Percentiles rank a stretch among this genome's conserved stretches.
phyloP scores from a whole-genome alignment of 2,329 filamentous ascomycete species.

The Didymella glomerata region DNA sequence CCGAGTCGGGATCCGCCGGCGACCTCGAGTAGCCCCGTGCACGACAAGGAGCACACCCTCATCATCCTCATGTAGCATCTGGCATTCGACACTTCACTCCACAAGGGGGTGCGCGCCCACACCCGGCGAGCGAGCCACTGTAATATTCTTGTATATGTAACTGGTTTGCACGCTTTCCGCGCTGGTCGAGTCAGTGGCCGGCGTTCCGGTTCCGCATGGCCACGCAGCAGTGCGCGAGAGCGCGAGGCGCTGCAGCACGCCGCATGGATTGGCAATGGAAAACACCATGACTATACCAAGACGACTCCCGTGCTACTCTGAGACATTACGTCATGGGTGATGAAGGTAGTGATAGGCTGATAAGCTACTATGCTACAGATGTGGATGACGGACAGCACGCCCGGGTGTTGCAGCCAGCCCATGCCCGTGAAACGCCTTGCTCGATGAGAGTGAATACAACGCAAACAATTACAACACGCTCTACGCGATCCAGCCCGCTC shows the following conservation, averaged over 20 bases:
- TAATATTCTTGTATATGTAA: conserved; percentile 51
- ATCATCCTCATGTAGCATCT: conserved; percentile 18
- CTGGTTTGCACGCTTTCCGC: conserved; percentile 29
- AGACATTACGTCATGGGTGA: conserved; percentile 31
- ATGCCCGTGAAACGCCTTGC: conserved; percentile 51
- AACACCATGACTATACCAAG: neutral
- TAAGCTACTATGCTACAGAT: conserved; percentile 36
- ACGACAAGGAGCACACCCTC: too few species aligned
- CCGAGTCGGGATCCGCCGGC: conserved; percentile 45
- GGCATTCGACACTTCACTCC: conserved; percentile 21
- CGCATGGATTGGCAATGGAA: neutral
- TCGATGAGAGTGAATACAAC: conserved; percentile 44
- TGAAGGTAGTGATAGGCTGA: neutral
- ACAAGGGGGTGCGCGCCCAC: neutral
- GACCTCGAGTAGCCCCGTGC: conserved; percentile 49
- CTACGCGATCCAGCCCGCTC: conserved; percentile 32
- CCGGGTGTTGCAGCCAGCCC: conserved; percentile 4
- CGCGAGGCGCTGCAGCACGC: neutral
- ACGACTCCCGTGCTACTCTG: neutral
- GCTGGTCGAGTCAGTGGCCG: neutral
- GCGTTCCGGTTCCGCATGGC: neutral
- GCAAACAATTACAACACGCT: conserved; percentile 50
- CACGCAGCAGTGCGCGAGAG: neutral
- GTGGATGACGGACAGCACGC: conserved; percentile 13
- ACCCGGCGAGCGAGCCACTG: conserved; percentile 35